These are phyloP conservation scores for Staphylotrichum longicolle DNA, from an alignment of 495 filamentous ascomycete species.

Conservation along the genomic window DNA sequence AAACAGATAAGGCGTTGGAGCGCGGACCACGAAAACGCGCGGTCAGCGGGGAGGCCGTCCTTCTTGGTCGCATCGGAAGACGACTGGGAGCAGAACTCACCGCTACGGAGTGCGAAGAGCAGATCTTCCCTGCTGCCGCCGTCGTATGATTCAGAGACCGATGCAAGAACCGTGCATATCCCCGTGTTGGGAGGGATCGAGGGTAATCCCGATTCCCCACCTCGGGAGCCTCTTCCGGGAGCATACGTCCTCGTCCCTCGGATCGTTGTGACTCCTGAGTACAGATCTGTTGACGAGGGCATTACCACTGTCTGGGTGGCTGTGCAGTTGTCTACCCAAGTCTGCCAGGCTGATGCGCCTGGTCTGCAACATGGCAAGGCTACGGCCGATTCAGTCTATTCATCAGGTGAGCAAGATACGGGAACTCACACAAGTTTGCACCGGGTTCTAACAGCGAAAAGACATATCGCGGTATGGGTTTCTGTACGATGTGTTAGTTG, in stretches of 20 bases:
- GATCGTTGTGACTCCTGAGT: constrained; percentile 51
- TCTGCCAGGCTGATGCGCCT: constrained; percentile 26
- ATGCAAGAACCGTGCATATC: constrained; percentile 7
- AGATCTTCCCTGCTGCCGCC: constrained; percentile 18
- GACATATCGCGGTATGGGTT: constrained; percentile 39
- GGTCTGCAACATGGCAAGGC: background rate
- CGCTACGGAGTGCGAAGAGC: constrained; percentile 21
- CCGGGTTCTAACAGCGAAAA: constrained; percentile 11
- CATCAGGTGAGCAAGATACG: constrained; percentile 18
- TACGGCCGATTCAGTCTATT: background rate
- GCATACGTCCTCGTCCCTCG: constrained; percentile 41
- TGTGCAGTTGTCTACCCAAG: constrained; percentile 45
- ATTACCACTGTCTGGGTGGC: constrained; percentile 45
- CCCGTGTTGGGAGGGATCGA: constrained; percentile 5
- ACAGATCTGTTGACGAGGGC: constrained; percentile 42
- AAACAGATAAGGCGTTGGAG: background rate
- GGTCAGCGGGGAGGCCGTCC: background rate
- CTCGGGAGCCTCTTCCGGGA: constrained; percentile 12
- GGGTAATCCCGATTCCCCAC: background rate
- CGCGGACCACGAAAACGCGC: background rate
- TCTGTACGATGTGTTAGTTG: constrained; percentile 42
- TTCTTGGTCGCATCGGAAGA: background rate
- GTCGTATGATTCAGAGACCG: constrained; percentile 11
- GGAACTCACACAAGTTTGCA: background rate
- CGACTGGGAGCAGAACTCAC: background rate